Evolutionary conservation across 441 rosid species (phyloP), one percentile per base, ranked within the genome.

Genomic region (Biscutella laevigata): DNA sequence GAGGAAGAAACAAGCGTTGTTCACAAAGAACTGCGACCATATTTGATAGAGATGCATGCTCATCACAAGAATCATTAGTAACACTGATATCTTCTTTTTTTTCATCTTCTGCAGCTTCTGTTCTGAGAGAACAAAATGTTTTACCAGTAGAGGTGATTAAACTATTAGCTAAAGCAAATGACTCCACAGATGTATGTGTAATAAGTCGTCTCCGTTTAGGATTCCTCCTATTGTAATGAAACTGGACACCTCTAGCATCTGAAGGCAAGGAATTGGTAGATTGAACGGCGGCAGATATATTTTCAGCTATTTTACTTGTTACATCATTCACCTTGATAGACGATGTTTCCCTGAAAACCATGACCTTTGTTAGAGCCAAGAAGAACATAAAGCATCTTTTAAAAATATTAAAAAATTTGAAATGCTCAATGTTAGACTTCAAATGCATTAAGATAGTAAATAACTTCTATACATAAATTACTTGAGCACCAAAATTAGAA

Each of bases 1-100:
- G 70, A 62, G 99, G 97, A 65, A 87, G 76, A 75, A 94, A 94
- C 74, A 84, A 78, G 43, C 53, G 82, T 64, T 94, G 96, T 69
- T 87, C 97, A 79, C 96, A 89, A 70, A 94, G 91, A 62, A 81
- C 86, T 11, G 97, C 97, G 61, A 94, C 94, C 99, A 94, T 84
- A 73, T 83, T 80, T 43, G 88, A 75, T 60, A 94, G 80, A 57
- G 91, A 77, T 14, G 67, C 73, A 37, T 79, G 80, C 53, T 80
- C 96, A 61, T 77, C 94, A 59, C 70, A 74, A 43, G 63, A 69
- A 75, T 82, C 80, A 70, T 69, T 64, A 39, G 71, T 45, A 72
- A 68, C 66, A 64, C 59, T 69, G 48, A 49, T 58, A 70, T 65
- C 68, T 51, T 77, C 77, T 57, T 69, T 35, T 62, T 68, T 77